Conservation (phyloP, 73 alveolate species). For the Paramecium octaurelia region DNA sequence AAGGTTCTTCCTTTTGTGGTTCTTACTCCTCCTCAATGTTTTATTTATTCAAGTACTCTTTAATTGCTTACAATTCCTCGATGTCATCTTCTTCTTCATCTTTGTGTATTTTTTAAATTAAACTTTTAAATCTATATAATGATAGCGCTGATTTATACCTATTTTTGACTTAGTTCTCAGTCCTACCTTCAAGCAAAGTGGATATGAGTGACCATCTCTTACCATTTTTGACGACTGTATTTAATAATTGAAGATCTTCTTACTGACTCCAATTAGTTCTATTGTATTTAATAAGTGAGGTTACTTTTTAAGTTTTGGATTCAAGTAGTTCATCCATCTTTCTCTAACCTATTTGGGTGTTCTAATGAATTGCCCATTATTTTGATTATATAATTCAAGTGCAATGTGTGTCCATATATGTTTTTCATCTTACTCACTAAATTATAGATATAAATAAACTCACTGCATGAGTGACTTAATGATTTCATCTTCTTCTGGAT, state of each 20-base stretch:
- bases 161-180: conserved; percentile 88
- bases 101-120: conserved; percentile 19
- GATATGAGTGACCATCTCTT: conserved; percentile 88
- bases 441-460: neutral
- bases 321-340: conserved; percentile 87
- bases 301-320: conserved; percentile 80
- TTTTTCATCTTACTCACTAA: conserved; percentile 34
- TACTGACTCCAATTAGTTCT: conserved; percentile 76
- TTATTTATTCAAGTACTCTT: neutral
- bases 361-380: conserved; percentile 41
- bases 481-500: conserved; percentile 48
- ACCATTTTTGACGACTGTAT: conserved; percentile 80
- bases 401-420: conserved; percentile 43
- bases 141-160: conserved; percentile 43
- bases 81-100: conserved; percentile 48
- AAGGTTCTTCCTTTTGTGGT: neutral
- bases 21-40: neutral
- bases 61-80: conserved; percentile 13
- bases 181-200: conserved; percentile 80
- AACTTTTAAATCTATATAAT: conserved; percentile 3
- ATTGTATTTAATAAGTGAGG: neutral
- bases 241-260: conserved; percentile 80
- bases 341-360: conserved; percentile 82
- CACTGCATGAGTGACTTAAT: conserved; percentile 12
- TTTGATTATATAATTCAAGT: conserved; percentile 32